A percentile compares a stretch with the other conserved stretches of the same genome.
Conservation (phyloP, 768 basidiomycete species). For the Tylopilus felleus region DNA sequence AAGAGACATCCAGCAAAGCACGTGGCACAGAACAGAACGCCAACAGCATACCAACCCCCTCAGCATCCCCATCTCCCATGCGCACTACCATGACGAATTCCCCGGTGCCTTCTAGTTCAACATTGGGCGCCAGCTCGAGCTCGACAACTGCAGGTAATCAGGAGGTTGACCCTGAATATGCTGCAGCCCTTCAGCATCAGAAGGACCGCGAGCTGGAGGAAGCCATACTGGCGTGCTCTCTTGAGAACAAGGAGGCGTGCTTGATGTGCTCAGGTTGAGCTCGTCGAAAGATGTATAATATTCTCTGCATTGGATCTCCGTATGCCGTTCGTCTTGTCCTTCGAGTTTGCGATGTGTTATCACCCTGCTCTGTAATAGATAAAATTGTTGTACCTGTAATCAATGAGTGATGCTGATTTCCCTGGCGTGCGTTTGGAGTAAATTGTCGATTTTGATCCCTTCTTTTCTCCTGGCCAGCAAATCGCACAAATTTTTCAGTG, state of each 20-base stretch:
- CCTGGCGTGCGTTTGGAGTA: neutral
- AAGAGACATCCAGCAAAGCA: conserved; percentile 21
- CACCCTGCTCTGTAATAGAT: conserved; percentile 6
- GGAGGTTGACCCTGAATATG: conserved; percentile 63
- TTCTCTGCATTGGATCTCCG: conserved; percentile 3
- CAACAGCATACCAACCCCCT: conserved; percentile 22
- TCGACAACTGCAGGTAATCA: conserved; percentile 33
- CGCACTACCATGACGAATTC: conserved; percentile 33
- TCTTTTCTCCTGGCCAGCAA: too few species aligned
- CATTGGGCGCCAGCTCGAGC: conserved; percentile 10
- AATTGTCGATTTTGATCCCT: too few species aligned
- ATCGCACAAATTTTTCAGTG: too few species aligned
- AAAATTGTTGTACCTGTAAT: conserved; percentile 20
- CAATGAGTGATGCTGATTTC: neutral
- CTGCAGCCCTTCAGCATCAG: conserved; percentile 69
- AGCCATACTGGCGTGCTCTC: conserved; percentile 75
- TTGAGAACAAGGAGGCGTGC: conserved; percentile 94
- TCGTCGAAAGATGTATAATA: neutral
- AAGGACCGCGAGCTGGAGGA: conserved; percentile 75
- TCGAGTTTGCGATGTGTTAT: neutral
- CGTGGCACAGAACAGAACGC: conserved; percentile 12
- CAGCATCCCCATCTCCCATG: conserved; percentile 26
- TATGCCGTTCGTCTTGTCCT: neutral
- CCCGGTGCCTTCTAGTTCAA: conserved; percentile 24
- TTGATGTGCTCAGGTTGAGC: conserved; percentile 83